Percentiles rank a stretch among this genome's conserved stretches.
Conservation (phyloP, 371 early-diverging fungal species). For the Batkoa obscura region DNA sequence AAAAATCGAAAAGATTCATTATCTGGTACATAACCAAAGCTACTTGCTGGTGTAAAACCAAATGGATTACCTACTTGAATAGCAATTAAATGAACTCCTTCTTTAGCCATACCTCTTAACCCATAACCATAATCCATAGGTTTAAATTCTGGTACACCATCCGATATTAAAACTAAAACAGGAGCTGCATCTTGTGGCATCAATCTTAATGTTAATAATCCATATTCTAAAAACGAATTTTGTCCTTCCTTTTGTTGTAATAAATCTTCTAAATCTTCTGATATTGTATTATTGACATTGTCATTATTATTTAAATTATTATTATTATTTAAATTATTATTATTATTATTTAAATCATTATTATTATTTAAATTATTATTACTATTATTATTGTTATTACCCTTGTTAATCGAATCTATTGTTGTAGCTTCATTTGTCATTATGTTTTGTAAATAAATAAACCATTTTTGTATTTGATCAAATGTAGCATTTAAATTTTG, state of each 20-base stretch:
- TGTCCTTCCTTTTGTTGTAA: constrained; percentile 16
- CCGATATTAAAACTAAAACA: constrained; percentile 54
- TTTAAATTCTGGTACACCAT: constrained; percentile 53
- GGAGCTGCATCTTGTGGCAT: constrained; percentile 44
- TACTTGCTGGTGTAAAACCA: constrained; percentile 53
- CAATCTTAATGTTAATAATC: constrained; percentile 40
- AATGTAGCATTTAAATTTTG: constrained; percentile 23
- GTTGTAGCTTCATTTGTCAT: too few relatives aligned
- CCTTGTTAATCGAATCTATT: too few relatives aligned
- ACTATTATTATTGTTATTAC: too few relatives aligned
- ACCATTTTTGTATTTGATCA: too few relatives aligned
- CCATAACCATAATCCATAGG: constrained; percentile 15
- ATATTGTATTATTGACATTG: background rate
- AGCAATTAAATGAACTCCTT: constrained; percentile 47
- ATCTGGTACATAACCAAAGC: constrained; percentile 76
- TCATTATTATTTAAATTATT: too few relatives aligned
- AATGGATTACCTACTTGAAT: constrained; percentile 64
- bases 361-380: too few relatives aligned
- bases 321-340: too few relatives aligned
- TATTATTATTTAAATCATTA: too few relatives aligned
- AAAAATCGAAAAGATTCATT: constrained; percentile 67
- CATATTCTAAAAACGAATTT: constrained; percentile 42
- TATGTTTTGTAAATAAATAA: too few relatives aligned
- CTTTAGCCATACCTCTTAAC: constrained; percentile 27
- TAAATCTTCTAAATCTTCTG: constrained; percentile 7